A percentile compares a stretch with the other conserved stretches of the same genome.
Conservation (phyloP, 78 protist species). For the Capsaspora owczarzaki region DNA sequence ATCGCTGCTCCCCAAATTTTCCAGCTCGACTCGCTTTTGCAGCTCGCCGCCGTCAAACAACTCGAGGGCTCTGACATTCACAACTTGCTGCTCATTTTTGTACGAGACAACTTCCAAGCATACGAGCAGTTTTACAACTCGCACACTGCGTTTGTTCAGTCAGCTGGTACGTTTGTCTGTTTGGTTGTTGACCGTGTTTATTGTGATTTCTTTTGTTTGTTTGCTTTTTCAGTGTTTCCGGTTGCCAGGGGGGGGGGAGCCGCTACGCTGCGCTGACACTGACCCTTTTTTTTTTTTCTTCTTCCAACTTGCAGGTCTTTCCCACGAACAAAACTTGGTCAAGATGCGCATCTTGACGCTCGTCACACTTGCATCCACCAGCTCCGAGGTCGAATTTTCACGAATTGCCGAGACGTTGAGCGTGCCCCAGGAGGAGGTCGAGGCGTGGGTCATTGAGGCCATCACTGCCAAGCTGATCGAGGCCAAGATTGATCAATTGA, state of each 20-base stretch:
- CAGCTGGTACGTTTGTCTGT: constrained; percentile 29
- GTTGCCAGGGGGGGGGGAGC: too few relatives aligned
- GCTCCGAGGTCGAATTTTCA: background rate
- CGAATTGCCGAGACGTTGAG: background rate
- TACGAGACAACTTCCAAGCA: background rate
- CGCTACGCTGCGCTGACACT: background rate
- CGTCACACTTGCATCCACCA: background rate
- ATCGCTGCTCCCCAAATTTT: background rate
- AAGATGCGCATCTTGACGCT: background rate
- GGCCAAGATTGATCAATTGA: background rate
- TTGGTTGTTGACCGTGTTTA: constrained; percentile 82
- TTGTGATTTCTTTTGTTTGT: background rate
- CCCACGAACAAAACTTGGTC: background rate
- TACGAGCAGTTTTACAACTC: background rate
- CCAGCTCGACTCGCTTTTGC: background rate
- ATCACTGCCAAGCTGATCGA: background rate
- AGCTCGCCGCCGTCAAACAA: background rate
- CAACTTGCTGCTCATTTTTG: background rate
- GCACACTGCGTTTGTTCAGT: background rate
- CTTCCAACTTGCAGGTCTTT: background rate
- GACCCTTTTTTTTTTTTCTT: background rate
- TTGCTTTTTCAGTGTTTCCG: background rate
- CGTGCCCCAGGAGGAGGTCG: background rate
- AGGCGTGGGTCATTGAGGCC: background rate
- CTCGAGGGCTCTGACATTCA: background rate